Evolutionary conservation across 2,329 filamentous ascomycete genomes (phyloP).

Genomic region (Westerdykella sp.): DNA sequence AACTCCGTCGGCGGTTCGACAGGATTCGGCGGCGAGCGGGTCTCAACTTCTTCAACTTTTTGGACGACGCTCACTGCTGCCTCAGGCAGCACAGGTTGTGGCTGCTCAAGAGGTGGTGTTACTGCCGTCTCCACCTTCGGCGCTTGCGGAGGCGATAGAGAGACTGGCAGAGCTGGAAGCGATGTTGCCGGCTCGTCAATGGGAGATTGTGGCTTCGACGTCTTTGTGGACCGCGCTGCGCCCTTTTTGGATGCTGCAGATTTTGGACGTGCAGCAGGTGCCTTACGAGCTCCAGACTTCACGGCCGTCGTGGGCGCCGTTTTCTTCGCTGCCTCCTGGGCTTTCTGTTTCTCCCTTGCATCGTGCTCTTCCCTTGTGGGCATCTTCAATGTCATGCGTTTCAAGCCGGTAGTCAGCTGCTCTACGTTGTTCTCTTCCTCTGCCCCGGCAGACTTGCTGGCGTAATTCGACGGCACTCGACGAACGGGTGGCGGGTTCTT

Average conservation of each 20-base stretch:
- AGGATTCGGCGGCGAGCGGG: constrained; percentile 10
- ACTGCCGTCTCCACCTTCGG: constrained; percentile 20
- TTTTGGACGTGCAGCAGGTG: constrained; percentile 4
- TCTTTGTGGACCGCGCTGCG: constrained; percentile 13
- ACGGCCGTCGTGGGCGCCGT: constrained; percentile 20
- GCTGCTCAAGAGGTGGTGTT: constrained; percentile 20
- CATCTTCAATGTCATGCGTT: constrained; percentile 55
- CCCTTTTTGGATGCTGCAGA: constrained; percentile 11
- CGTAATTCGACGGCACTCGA: constrained; percentile 36
- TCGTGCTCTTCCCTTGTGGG: constrained; percentile 54
- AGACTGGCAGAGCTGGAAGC: constrained; percentile 7
- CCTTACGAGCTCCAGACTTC: constrained; percentile 26
- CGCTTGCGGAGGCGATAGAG: constrained; percentile 33
- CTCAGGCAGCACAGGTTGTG: constrained; percentile 20
- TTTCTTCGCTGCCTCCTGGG: constrained; percentile 38
- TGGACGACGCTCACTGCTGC: constrained; percentile 4
- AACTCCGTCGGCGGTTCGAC: constrained; percentile 26
- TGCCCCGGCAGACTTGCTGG: constrained; percentile 15
- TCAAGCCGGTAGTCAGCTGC: constrained; percentile 47
- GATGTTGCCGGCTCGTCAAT: neutral
- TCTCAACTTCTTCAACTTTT: constrained; percentile 2
- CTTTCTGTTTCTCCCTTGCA: constrained; percentile 43
- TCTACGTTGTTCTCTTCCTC: constrained; percentile 40
- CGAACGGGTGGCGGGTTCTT: constrained; percentile 39
- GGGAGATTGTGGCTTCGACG: constrained; percentile 9